These are phyloP conservation scores for Erigeron philadelphicus DNA, from an alignment of 140 eudicot species.

Conservation along the genomic window DNA sequence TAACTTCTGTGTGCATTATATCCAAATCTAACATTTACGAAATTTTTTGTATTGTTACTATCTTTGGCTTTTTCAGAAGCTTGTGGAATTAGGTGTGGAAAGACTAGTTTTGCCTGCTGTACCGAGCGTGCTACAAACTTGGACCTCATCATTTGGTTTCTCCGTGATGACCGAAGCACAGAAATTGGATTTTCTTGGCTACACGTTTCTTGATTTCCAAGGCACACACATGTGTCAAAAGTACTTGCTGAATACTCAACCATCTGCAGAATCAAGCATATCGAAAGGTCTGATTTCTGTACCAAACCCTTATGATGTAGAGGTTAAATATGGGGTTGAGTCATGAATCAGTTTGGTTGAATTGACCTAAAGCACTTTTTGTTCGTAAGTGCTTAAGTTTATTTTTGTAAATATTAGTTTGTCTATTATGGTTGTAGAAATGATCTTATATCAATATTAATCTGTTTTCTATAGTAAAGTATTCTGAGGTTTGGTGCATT, in stretches of 20 bases:
- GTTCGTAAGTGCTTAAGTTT: no score
- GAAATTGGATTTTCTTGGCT: constrained; percentile 47
- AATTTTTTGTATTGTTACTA: background rate
- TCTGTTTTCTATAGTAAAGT: background rate
- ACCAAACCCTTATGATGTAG: background rate
- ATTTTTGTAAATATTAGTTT: background rate
- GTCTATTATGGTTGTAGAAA: background rate
- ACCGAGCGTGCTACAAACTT: constrained; percentile 49
- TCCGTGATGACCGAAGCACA: constrained; percentile 44
- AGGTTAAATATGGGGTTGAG: background rate
- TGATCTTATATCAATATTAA: background rate
- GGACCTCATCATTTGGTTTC: constrained; percentile 73
- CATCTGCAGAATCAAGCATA: constrained; percentile 32
- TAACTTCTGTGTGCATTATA: background rate
- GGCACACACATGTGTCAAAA: constrained; percentile 76
- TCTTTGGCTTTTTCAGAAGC: constrained; percentile 38
- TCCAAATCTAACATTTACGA: background rate
- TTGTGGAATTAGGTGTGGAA: constrained; percentile 62
- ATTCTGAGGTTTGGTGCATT: background rate
- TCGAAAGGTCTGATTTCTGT: constrained; percentile 36
- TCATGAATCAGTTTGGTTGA: background rate
- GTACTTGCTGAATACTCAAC: constrained; percentile 27
- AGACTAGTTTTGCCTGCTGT: constrained; percentile 78
- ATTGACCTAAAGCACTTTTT: background rate
- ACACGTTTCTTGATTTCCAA: constrained; percentile 67